Conservation (phyloP, 1,284 basidiomycete genomes). For the Phylloporus sp. region DNA sequence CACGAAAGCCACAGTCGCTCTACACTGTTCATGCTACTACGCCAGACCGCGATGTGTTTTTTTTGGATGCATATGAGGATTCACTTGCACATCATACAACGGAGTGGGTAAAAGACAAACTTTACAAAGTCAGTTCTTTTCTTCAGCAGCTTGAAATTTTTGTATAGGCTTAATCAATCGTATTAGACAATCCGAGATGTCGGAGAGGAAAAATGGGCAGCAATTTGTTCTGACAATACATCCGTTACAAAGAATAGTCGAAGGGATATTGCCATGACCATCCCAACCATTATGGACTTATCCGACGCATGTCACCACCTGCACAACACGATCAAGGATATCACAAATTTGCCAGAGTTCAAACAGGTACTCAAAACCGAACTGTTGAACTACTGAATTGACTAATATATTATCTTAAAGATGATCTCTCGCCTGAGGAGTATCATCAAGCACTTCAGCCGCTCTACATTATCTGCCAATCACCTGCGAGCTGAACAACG, state of each 20-base stretch:
- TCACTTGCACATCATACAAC: neutral
- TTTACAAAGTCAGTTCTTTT: too few species aligned
- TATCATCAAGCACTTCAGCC: too few species aligned
- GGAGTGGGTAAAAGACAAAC: neutral
- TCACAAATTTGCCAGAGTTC: neutral
- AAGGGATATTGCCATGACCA: neutral
- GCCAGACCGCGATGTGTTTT: neutral
- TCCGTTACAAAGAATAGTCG: constrained; percentile 1
- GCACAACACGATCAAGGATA: constrained; percentile 3
- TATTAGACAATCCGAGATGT: constrained; percentile 5
- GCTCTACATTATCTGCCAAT: too few species aligned
- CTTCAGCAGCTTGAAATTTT: too few species aligned
- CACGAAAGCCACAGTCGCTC: neutral
- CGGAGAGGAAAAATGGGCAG: constrained; percentile 4
- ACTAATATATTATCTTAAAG: too few species aligned
- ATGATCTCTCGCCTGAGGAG: too few species aligned
- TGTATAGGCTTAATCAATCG: too few species aligned
- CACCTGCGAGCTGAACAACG: too few species aligned
- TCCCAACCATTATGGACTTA: neutral
- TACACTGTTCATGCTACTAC: constrained; percentile 10
- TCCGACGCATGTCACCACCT: constrained; percentile 6
- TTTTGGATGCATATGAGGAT: constrained; percentile 4
- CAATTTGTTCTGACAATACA: constrained; percentile 10
- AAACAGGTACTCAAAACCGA: too few species aligned
- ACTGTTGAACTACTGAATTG: too few species aligned